These are phyloP conservation scores for Guadua angustifolia DNA, from an alignment of 176 grass and related monocot species.

Conservation along the genomic window DNA sequence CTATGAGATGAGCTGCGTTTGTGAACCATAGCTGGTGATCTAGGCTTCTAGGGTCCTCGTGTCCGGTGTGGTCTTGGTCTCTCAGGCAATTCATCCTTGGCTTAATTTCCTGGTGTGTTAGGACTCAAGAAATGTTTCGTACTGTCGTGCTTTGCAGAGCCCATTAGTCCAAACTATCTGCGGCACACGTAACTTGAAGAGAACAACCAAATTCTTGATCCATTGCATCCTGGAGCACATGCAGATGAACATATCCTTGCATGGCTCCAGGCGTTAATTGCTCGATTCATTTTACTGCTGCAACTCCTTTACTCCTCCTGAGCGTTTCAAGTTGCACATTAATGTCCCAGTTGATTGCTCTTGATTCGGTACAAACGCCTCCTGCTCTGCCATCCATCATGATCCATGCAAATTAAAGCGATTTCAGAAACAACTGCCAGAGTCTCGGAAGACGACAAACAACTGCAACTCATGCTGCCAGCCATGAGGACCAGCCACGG, in stretches of 20 bases:
- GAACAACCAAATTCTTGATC: too few species aligned
- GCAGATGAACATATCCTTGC: too few species aligned
- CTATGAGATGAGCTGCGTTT: conserved; percentile 28
- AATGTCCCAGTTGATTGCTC: too few species aligned
- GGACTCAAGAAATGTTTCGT: conserved; percentile 21
- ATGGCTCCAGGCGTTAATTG: too few species aligned
- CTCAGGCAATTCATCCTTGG: conserved; percentile 84
- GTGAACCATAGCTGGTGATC: background rate
- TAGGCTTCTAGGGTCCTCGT: background rate
- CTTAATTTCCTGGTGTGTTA: conserved; percentile 48
- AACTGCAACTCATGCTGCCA: too few species aligned
- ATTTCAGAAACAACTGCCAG: background rate
- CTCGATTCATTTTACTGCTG: background rate
- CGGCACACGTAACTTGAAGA: too few species aligned
- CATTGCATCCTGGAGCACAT: too few species aligned
- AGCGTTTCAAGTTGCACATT: background rate
- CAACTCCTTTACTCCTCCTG: too few species aligned
- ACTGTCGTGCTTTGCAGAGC: conserved; percentile 29
- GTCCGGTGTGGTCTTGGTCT: conserved; percentile 37
- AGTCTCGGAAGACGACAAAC: background rate
- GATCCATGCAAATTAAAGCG: background rate
- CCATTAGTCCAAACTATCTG: background rate
- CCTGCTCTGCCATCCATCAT: too few species aligned
- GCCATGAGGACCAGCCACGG: conserved; percentile 13
- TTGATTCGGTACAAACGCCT: too few species aligned